Conservation (phyloP, 106 monocot species). For the Phalaenopsis equestris region DNA sequence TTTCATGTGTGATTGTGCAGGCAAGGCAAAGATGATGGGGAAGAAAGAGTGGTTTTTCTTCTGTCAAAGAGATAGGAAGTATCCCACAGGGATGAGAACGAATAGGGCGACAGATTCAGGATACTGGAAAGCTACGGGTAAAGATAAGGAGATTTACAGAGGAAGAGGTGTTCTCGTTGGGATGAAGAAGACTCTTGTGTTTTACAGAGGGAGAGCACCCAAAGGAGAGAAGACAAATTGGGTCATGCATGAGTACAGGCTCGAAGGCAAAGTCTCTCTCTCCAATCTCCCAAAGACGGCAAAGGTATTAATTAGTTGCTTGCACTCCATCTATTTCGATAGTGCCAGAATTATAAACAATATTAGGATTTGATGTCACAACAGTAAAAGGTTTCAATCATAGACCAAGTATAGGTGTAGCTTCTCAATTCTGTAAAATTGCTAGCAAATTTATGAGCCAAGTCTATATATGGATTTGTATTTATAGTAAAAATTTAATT, state of each 20-base stretch:
- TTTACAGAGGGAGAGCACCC: conserved; percentile 9
- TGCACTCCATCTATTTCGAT: not conserved
- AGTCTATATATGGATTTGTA: no score
- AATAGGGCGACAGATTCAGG: conserved; percentile 69
- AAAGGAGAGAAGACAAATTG: conserved; percentile 19
- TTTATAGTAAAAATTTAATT: no score
- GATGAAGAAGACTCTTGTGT: conserved; percentile 49
- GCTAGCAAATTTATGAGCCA: no score
- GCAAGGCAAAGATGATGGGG: conserved; percentile 78
- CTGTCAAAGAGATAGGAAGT: conserved; percentile 61
- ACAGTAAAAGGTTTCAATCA: no score
- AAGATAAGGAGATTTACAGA: conserved; percentile 55
- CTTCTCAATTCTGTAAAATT: no score
- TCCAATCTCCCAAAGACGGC: not conserved
- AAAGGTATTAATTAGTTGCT: conserved; percentile 8
- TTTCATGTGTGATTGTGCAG: conserved; percentile 13
- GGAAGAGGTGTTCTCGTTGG: conserved; percentile 34
- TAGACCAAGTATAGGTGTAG: no score
- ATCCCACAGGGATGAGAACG: conserved; percentile 76
- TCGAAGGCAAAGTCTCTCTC: not conserved
- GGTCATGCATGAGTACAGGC: conserved; percentile 72
- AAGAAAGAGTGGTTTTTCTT: conserved; percentile 88
- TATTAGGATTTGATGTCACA: no score
- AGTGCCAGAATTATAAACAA: not conserved
- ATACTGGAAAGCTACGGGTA: conserved; percentile 90